Base-by-base conservation (phyloP, 306 rosid species). In the Cyamopsis tetragonoloba region DNA sequence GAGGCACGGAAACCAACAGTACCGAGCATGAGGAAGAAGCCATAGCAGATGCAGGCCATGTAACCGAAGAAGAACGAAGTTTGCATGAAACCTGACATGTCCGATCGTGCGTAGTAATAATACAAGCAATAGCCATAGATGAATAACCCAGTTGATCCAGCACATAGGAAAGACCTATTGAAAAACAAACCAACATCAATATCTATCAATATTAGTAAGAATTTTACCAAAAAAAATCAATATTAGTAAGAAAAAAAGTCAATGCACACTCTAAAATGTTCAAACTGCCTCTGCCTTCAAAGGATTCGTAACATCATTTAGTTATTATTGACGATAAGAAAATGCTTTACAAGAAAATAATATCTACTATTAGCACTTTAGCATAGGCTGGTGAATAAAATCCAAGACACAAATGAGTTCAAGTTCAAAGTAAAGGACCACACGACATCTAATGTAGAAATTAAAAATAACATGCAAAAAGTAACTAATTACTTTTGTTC, bases 1-100 rank as follows among this genome's bases (percentile, higher is more conserved):
- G 96, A 85, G 13, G 98, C 96, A 7, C 98, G 96, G 44, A 92
- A 92, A 57, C 98, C 98, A 5, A 92, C 84, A 3, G 86, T 81
- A 43, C 98, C 98, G 8, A 92, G 98, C 98, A 92, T 89, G 72
- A 92, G 95, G 55, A 92, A 92, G 88, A 92, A 92, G 58, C 96
- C 98, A 68, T 89, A 92, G 86, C 98, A 92, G 82, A 92, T 89
- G 91, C 98, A 92, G 32, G 92, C 92, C 98, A 92, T 92, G 85
- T 92, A 92, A 14, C 98, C 98, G 2, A 92, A 92, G 93, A 92
- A 92, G 86, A 92, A 92, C 0, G 98, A 89, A 23, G 95, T 92
- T 51, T 92, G 98, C 98, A 92, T 89, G 10, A 92, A 92, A 20
- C 98, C 98, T 23, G 98, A 85, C 98, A 92, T 92, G 32, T 92